Base-by-base conservation (phyloP, 129 eudicot species). In the Tagetes patula region DNA sequence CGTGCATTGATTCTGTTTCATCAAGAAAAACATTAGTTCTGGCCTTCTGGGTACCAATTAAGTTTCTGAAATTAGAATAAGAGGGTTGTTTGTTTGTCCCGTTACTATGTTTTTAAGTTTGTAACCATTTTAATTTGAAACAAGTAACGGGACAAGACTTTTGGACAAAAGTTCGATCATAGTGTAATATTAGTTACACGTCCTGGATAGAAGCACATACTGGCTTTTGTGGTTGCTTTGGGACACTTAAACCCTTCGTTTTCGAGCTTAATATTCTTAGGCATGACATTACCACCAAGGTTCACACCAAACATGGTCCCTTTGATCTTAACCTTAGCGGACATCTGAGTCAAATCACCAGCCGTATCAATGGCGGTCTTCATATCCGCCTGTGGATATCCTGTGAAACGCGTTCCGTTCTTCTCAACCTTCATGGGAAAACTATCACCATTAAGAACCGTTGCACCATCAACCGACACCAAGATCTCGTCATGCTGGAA, bases 291-390 rank as follows among this genome's bases (percentile, higher is more conserved):
- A 0, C 80, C 75, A 0, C 70, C 76, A 0, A 72, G 54, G 65
- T 49, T 77, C 59, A 84, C 82, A 13, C 99, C 97, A 8, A 95
- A 95, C 72, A 64, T 69, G 0, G 97, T 90, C 0, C 97, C 97
- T 70, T 80, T 83, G 3, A 95, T 40, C 8, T 72, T 80, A 37
- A 90, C 83, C 79, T 81, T 65, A 4, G 73, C 82, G 59, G 82
- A 40, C 79, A 90, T 90, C 75, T 90, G 89, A 45, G 49, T 30
- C 40, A 62, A 37, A 77, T 90, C 97, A 4, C 82, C 79, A 0
- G 99, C 99, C 0, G 97, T 90, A 0, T 95, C 99, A 8, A 89
- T 86, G 4, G 98, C 90, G 0, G 98, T 93, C 81, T 81, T 87
- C 78, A 93, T 79, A 85, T 89, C 96, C 1, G 95, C 53, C 80